These are phyloP conservation scores for Geosmithia flava DNA, from an alignment of 2,329 filamentous ascomycete genomes.

Conservation along the genomic window DNA sequence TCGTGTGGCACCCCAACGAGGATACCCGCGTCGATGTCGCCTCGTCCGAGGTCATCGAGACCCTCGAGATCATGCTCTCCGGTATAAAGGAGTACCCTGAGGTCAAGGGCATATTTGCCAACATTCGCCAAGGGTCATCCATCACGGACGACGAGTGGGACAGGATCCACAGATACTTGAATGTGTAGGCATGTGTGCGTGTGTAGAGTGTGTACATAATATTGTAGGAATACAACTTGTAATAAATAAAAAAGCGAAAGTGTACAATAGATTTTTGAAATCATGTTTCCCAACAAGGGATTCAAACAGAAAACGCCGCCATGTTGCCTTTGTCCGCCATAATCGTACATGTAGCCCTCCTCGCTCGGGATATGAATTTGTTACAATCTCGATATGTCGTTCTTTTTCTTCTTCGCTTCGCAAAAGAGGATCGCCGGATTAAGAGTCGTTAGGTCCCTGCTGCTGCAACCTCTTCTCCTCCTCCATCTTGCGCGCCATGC, in stretches of 20 bases:
- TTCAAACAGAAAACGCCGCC: background rate
- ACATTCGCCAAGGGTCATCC: conserved; percentile 37
- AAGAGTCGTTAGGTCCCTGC: conserved; percentile 1
- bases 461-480: conserved; percentile 14
- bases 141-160: conserved; percentile 42
- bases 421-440: background rate
- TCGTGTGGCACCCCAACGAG: conserved; percentile 74
- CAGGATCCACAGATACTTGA: conserved; percentile 37
- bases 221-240: background rate
- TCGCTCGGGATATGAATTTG: no score
- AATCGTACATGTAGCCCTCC: background rate
- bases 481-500: conserved; percentile 45
- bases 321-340: background rate
- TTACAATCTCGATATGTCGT: no score
- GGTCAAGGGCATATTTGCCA: conserved; percentile 71
- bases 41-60: conserved; percentile 38
- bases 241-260: background rate
- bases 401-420: background rate
- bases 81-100: conserved; percentile 54
- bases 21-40: conserved; percentile 61
- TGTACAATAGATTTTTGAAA: background rate
- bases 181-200: conserved; percentile 19
- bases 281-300: background rate
- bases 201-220: background rate
- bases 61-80: conserved; percentile 47